Conservation (phyloP, 2,329 filamentous ascomycete genomes). For the Stachybotrys elegans region DNA sequence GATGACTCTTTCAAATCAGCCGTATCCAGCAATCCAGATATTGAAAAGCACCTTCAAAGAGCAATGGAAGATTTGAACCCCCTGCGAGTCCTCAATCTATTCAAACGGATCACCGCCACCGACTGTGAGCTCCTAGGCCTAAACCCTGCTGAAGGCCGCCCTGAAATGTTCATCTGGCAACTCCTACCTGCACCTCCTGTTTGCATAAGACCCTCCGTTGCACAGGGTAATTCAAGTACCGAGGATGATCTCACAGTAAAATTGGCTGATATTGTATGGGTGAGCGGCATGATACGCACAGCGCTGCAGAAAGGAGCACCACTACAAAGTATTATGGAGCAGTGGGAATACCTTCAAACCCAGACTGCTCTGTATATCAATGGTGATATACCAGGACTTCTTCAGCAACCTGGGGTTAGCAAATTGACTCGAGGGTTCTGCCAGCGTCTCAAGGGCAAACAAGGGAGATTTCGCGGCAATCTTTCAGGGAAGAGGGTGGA, state of each 20-base stretch:
- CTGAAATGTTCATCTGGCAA: constrained; percentile 98
- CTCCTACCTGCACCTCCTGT: constrained; percentile 91
- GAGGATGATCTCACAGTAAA: constrained; percentile 97
- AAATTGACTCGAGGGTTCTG: constrained; percentile 92
- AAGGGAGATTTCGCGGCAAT: constrained; percentile 94
- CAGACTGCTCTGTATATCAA: constrained; percentile 98
- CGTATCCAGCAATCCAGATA: constrained; percentile 69
- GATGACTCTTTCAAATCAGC: constrained; percentile 81
- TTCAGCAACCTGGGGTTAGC: constrained; percentile 82
- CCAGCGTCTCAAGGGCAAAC: constrained; percentile 93
- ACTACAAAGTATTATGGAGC: constrained; percentile 88
- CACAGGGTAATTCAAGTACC: constrained; percentile 86
- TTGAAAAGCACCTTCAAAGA: constrained; percentile 88
- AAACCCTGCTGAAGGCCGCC: constrained; percentile 78
- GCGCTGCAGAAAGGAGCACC: constrained; percentile 79
- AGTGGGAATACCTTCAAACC: constrained; percentile 95
- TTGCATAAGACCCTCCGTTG: constrained; percentile 88
- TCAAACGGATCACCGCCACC: constrained; percentile 76
- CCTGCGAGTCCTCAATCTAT: constrained; percentile 80
- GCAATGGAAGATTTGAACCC: constrained; percentile 94
- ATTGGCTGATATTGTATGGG: constrained; percentile 91
- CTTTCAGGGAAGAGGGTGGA: constrained; percentile 97
- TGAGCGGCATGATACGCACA: constrained; percentile 80
- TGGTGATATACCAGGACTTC: constrained; percentile 87
- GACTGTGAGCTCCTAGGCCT: constrained; percentile 92